A percentile compares a stretch with the other conserved stretches of the same genome.
These are phyloP conservation scores for Kazachstania psychrophila DNA, from an alignment of 805 yeast genomes.

Conservation along the genomic window DNA sequence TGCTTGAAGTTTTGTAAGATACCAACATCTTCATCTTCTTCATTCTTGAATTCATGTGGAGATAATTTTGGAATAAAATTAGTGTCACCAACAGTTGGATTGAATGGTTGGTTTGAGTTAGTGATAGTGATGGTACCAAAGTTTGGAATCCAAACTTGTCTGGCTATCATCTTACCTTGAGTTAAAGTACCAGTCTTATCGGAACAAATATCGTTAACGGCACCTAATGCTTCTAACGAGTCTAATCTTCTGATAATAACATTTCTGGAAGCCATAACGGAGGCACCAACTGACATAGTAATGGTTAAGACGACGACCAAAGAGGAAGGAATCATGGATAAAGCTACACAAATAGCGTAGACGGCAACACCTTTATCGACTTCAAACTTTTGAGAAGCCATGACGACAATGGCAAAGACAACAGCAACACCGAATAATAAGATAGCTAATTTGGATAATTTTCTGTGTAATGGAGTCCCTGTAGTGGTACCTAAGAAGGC, in stretches of 20 bases:
- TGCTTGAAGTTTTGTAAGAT: conserved; percentile 20
- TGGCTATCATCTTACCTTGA: conserved; percentile 83
- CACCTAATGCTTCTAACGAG: conserved; percentile 87
- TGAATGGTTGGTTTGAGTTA: conserved; percentile 66
- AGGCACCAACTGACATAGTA: conserved; percentile 89
- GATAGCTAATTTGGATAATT: conserved; percentile 68
- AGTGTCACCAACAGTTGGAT: conserved; percentile 92
- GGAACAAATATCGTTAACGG: conserved; percentile 86
- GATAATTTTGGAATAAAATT: conserved; percentile 63
- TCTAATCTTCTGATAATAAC: conserved; percentile 93
- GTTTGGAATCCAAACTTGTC: conserved; percentile 74
- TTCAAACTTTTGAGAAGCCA: conserved; percentile 69
- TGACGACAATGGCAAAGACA: conserved; percentile 74
- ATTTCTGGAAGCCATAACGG: conserved; percentile 87
- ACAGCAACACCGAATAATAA: conserved; percentile 67
- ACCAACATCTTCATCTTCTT: conserved; percentile 26
- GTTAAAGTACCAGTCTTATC: conserved; percentile 90
- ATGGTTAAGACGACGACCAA: conserved; percentile 96
- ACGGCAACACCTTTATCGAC: conserved; percentile 79
- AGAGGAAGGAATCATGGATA: conserved; percentile 98
- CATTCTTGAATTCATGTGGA: conserved; percentile 29
- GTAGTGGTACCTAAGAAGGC: conserved; percentile 63
- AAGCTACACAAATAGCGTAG: conserved; percentile 89
- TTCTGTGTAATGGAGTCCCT: conserved; percentile 77
- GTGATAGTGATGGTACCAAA: conserved; percentile 58